A percentile compares a stretch with the other conserved stretches of the same genome.
Conservation (phyloP, 208 protist species). For the Trypanosoma boissoni region DNA sequence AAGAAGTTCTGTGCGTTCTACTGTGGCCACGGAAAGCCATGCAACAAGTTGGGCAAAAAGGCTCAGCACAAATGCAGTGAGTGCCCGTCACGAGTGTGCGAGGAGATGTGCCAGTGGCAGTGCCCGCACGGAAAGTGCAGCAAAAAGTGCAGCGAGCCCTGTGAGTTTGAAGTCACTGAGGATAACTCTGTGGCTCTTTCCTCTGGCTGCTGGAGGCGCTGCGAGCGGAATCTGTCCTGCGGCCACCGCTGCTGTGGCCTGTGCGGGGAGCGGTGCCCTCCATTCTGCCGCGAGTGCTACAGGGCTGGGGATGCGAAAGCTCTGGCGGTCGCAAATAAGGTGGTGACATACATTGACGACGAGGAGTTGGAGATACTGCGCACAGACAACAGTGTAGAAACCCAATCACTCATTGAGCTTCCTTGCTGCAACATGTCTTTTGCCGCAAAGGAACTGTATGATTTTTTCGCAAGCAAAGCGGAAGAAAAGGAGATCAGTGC, state of each 20-base stretch:
- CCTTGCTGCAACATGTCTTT: not conserved
- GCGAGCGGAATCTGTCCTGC: constrained; percentile 15
- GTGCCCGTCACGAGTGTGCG: constrained; percentile 11
- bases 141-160: constrained; percentile 22
- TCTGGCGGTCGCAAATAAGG: not conserved
- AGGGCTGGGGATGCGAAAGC: not conserved
- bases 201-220: constrained; percentile 27
- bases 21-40: constrained; percentile 4
- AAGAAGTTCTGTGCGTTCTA: constrained; percentile 4
- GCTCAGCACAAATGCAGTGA: constrained; percentile 3
- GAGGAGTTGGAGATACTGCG: not conserved
- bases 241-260: constrained; percentile 34
- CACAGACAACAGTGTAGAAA: not conserved
- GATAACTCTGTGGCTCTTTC: not conserved
- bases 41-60: not conserved
- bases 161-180: constrained; percentile 6
- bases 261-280: constrained; percentile 49
- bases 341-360: not conserved
- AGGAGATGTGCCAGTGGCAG: constrained; percentile 18
- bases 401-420: constrained; percentile 5
- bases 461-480: constrained; percentile 13
- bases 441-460: constrained; percentile 16
- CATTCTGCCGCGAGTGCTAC: constrained; percentile 26
- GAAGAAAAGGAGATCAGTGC: constrained; percentile 24
- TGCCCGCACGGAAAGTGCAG: constrained; percentile 24